Evolutionary conservation across 2,329 filamentous ascomycete genomes (phyloP), one percentile per base, ranked within the genome.

Genomic region (Stemphylium vesicarium): DNA sequence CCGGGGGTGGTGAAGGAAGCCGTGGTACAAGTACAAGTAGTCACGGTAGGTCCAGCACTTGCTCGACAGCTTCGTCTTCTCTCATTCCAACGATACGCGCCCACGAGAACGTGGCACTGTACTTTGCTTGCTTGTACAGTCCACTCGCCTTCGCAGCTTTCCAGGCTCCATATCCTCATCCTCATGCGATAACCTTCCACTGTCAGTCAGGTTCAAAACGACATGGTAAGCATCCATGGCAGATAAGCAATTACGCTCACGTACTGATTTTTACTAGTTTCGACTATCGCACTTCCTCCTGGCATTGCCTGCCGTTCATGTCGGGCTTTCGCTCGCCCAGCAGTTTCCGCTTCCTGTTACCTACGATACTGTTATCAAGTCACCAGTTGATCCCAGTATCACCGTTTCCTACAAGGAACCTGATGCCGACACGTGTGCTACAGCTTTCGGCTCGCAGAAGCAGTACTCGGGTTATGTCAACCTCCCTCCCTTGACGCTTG

Each of bases 391-490:
- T 70, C 76, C 78, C 24, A 82, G 83, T 61, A 84, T 91, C 68
- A 87, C 84, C 54, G 84, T 91, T 68, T 83, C 84, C 50, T 92
- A 88, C 79, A 90, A 88, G 67, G 77, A 81, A 32, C 84, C 84
- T 2, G 81, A 84, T 4, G 72, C 78, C 7, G 85, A 84, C 40
- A 86, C 83, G 11, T 91, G 89, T 72, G 82, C 79, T 41, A 90
- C 88, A 1, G 84, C 83, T 7, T 89, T 89, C 65, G 69, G 80
- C 39, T 79, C 78, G 1, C 88, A 91, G 72, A 82, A 86, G 71
- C 88, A 91, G 71, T 89, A 87, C 32, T 29, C 52, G 68, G 88
- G 88, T 66, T 90, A 89, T 82, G 84, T 91, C 51, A 81, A 77
- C 48, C 74, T 90, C 4, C 85, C 86, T 4, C 86, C 78, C 10